Conservation (phyloP, 164 flowering plant genomes). For the Annona cherimola region DNA sequence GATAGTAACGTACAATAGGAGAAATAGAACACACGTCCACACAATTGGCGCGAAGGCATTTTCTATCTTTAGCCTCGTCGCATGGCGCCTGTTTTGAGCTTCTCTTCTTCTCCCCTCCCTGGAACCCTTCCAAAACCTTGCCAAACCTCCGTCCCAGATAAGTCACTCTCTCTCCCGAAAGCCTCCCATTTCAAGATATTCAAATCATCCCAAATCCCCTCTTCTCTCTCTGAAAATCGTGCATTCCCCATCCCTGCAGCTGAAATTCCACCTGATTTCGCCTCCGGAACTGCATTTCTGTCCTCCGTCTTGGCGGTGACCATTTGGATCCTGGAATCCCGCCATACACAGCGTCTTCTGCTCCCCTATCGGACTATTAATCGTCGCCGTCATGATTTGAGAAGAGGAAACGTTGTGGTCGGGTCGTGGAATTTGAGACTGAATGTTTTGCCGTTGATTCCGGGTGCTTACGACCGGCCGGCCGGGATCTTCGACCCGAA, state of each 20-base stretch:
- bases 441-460: constrained; percentile 1
- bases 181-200: neutral
- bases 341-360: neutral
- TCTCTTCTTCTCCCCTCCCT: neutral
- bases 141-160: neutral
- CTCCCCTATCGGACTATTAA: neutral
- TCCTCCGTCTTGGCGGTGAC: neutral
- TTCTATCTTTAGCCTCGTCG: neutral
- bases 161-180: neutral
- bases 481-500: neutral
- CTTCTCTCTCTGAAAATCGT: neutral
- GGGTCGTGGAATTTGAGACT: neutral
- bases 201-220: neutral
- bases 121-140: neutral
- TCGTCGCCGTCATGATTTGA: neutral
- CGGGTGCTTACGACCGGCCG: neutral
- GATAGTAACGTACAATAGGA: too few relatives aligned
- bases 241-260: neutral
- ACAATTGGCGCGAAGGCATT: neutral
- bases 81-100: neutral
- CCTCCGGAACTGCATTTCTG: neutral
- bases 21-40: neutral
- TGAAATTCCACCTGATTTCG: neutral
- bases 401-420: neutral
- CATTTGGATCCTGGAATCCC: neutral